Evolutionary conservation across 768 basidiomycete genomes (phyloP), one percentile per base, ranked within the genome.

Genomic region (Rhodocollybia butyracea): DNA sequence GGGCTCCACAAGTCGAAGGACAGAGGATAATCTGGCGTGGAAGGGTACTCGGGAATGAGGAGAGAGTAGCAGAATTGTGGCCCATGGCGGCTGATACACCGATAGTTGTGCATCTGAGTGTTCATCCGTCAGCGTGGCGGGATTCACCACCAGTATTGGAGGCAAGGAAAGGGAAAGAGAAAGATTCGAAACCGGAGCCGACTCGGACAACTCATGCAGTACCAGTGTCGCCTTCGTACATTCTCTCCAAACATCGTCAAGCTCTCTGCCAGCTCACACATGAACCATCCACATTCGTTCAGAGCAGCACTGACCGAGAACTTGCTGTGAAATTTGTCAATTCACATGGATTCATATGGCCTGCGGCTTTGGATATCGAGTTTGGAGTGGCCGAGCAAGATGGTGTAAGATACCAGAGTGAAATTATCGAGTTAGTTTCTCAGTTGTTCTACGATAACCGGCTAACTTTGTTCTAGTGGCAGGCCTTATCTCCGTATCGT

Each of bases 11-110:
- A 39, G 75, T 81, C 17, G 82, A 83, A n/a, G 87, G 89, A 19
- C 90, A 91, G 68, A 76, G 86, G 56, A 76, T 92, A 56, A 85
- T 92, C 55, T 89, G 84, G 81, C 77, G 83, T 62, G 90, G 90
- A 21, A 81, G 89, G 43, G 76, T 77, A 63, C 73, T 92, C 34
- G 70, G 65, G 22, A 84, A 91, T 69, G 73, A 76, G 45, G 88
- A 91, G 74, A 80, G 74, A 62, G 74, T 91, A 15, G 72, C 76
- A 54, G 80, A 81, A 41, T 70, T 91, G 42, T 90, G 89, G 90
- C 45, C 45, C 27, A 29, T 17, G 17, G 21, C 10, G 10, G 11
- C 5, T 7, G 48, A 50, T 8, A 83, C 83, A 80, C 86, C 85
- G 32, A 56, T 79, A 40, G 75, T 84, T 54, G 73, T 58, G 12